Conservation (phyloP, 768 basidiomycete genomes). For the Russula brevipes region DNA sequence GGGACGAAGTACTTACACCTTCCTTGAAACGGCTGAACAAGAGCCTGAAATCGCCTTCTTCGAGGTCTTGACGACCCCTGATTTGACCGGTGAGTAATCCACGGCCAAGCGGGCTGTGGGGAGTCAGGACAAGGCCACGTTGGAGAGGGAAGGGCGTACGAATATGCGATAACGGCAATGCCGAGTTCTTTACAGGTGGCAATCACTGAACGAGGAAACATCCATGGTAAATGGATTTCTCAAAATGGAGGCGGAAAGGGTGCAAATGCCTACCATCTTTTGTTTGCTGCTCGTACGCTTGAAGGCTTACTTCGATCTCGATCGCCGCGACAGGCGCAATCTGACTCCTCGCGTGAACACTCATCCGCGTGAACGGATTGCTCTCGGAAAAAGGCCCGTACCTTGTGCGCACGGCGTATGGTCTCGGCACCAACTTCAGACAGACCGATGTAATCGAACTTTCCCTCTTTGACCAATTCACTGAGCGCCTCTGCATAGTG, state of each 20-base stretch:
- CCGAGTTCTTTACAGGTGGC: conserved; percentile 48
- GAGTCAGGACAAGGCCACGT: neutral
- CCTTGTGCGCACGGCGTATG: conserved; percentile 35
- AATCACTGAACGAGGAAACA: conserved; percentile 36
- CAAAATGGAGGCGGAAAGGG: neutral
- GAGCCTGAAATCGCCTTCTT: conserved; percentile 34
- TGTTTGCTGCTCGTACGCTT: conserved; percentile 52
- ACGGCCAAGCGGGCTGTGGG: conserved; percentile 45
- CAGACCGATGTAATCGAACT: conserved; percentile 55
- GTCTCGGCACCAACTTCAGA: conserved; percentile 51
- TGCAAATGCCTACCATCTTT: conserved; percentile 35
- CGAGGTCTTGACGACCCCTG: conserved; percentile 34
- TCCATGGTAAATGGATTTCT: neutral
- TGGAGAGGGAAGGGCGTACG: conserved; percentile 30
- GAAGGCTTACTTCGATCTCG: conserved; percentile 65
- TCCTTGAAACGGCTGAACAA: conserved; percentile 36
- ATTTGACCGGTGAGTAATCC: conserved; percentile 50
- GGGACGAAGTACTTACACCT: conserved; percentile 27
- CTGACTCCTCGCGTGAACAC: conserved; percentile 28
- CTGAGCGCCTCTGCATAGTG: conserved; percentile 40
- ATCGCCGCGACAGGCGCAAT: conserved; percentile 55
- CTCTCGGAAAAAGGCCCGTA: neutral
- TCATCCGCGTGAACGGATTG: neutral
- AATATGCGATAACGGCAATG: conserved; percentile 54
- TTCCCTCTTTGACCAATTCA: conserved; percentile 47